Percentiles rank a stretch among this genome's conserved stretches.
These are phyloP conservation scores for Aspergillus sp. DNA, from an alignment of 2,329 filamentous ascomycete species.

Conservation along the genomic window DNA sequence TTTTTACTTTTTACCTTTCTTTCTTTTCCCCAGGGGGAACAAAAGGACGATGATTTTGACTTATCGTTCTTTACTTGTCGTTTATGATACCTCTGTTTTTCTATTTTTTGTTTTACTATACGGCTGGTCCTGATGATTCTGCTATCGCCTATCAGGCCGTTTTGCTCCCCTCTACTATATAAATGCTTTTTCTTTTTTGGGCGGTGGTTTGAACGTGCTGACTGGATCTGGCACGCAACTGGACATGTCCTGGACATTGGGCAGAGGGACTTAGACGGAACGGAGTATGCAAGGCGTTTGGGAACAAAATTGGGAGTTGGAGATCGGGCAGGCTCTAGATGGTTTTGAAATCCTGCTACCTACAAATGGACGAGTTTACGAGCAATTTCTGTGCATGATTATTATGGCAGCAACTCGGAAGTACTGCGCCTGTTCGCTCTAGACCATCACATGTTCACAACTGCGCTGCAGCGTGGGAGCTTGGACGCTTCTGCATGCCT, in stretches of 20 bases:
- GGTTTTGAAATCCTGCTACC: neutral
- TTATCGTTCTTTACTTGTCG: neutral
- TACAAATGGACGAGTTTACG: slow-evolving; percentile 3
- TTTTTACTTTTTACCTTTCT: neutral
- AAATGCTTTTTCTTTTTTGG: no score
- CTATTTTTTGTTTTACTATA: neutral
- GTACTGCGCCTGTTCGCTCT: slow-evolving; percentile 1
- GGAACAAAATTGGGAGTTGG: slow-evolving; percentile 3
- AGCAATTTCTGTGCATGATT: neutral
- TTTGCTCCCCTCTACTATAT: neutral
- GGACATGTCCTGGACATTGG: neutral
- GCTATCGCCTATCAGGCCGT: neutral
- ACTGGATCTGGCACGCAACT: neutral
- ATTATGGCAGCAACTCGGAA: neutral
- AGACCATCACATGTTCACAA: slow-evolving; percentile 9
- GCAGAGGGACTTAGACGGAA: neutral
- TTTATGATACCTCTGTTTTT: neutral
- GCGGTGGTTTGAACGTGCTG: no score
- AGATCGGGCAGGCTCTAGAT: neutral
- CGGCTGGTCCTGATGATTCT: neutral
- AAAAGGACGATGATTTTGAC: neutral
- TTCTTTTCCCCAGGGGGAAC: neutral
- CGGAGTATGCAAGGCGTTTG: slow-evolving; percentile 10
- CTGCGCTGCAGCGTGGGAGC: neutral
- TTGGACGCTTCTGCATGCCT: neutral